Base-by-base conservation (phyloP, 345 rosid species). In the Isatis tinctoria region DNA sequence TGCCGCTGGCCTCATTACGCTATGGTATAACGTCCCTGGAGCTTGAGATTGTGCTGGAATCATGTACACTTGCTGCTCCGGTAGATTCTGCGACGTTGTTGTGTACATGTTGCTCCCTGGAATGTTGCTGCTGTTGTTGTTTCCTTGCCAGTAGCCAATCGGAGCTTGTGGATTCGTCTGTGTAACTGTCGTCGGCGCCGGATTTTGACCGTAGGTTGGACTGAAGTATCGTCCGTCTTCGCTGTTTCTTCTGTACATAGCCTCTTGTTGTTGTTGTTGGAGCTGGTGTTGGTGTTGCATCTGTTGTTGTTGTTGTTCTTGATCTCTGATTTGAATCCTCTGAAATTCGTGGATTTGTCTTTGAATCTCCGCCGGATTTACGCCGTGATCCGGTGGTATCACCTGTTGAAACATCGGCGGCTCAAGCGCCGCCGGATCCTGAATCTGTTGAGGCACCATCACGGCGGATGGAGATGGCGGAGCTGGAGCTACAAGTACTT, bases 301-400 rank as follows among this genome's bases (percentile, higher is more conserved):
- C 53, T 54, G 79, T 5, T 75, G 74, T 54, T 75, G 78, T 67
- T 88, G 74, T 54, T 82, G 82, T 58, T 83, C 82, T 72, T 85
- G 87, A 37, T 89, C 88, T 71, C 91, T 83, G 57, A 91, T 83
- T 24, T 94, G 98, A 82, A 91, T 57, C 90, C 87, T 84, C 78
- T 94, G 97, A 62, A 93, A 71, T 35, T 93, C 86, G 54, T 87
- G 88, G 54, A 91, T 20, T 57, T 87, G 90, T 60, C 88, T 76
- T 69, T 87, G 90, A 57, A 89, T 76, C 52, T 87, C 90, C 49
- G 44, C 83, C 13, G 67, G 76, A 39, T 32, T 41, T 43, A 85
- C 41, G 16, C 75, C 78, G 10, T 74, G 92, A 54, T 88, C 89
- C 70, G 73, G 45, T 58, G 51, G 76, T n/a, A 80, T 63, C 63